Evolutionary conservation across 2,329 filamentous ascomycete species (phyloP), one percentile per base, ranked within the genome.

Genomic region (Calonectria hongkongensis): DNA sequence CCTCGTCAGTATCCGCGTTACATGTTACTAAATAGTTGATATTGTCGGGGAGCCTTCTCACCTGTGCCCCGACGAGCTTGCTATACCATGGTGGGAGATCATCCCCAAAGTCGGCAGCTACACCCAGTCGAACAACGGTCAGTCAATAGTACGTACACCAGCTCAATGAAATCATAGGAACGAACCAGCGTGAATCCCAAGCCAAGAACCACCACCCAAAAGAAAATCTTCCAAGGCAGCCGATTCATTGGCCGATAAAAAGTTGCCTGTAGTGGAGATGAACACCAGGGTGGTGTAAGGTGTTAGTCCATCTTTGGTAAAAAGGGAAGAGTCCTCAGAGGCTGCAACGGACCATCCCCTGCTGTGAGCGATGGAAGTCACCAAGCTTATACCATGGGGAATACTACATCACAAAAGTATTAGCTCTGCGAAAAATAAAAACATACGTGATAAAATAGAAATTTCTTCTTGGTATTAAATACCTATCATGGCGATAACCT

Each of bases 101-200:
- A 10, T 58, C 54, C 5, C 54, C 54, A 2, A 58, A 58, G n/a
- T 58, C 54, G n/a, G 33, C 54, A 27, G 54, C 54, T 58, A 41
- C 33, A 58, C 12, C 12, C 15, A 15, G 9, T 39, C 5, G 12
- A 58, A 58, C n/a, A 25, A 25, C 3, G 7, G 30, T 33, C 6
- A 39, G 3, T 41, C 39, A 3, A 13, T 16, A 39, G 10, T 9
- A 12, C 33, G 10, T 15, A 27, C 33, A 41, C 3, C 4, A 25
- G 33, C 33, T 41, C n/a, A 1, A 27, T 27, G n/a, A n/a, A 2
- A 10, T 12, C 0, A n/a, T 6, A 27, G 12, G 0, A 41, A 58
- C 54, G 5, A 27, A 58, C 54, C 54, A 25, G 54, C 54, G n/a
- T 58, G 54, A 21, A 58, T 58, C 25, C 54, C 54, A 6, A 58